Percentiles rank a stretch among this genome's conserved stretches.
phyloP scores from a whole-genome alignment of 768 basidiomycete species.

The Collybia sordida region DNA sequence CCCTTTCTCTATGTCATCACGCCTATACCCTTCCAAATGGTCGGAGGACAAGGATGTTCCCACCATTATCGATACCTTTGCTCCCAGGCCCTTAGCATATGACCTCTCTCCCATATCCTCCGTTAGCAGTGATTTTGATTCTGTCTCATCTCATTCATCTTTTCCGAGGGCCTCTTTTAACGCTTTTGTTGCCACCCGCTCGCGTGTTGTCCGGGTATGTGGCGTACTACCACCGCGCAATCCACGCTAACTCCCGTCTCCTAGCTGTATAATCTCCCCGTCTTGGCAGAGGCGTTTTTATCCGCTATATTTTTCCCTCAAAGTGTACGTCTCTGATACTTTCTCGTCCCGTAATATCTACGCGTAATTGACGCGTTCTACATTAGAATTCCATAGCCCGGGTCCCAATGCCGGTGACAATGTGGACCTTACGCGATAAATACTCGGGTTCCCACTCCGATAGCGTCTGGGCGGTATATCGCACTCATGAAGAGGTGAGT shows the following conservation, averaged over 20 bases:
- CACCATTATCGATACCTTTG: conserved; percentile 22
- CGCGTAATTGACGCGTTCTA: conserved; percentile 10
- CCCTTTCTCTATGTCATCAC: conserved; percentile 12
- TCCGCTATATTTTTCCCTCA: conserved; percentile 38
- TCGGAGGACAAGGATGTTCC: conserved; percentile 9
- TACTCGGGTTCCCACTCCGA: conserved; percentile 22
- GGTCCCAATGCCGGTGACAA: conserved; percentile 37
- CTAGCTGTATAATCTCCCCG: conserved; percentile 41
- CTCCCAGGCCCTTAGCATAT: conserved; percentile 21
- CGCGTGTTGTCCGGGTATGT: conserved; percentile 56
- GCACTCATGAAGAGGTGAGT: conserved; percentile 62
- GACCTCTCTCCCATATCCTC: conserved; percentile 35
- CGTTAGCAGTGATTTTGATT: conserved; percentile 26
- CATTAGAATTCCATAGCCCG: conserved; percentile 16
- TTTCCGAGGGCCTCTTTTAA: conserved; percentile 23
- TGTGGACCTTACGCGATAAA: conserved; percentile 49
- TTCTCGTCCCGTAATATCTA: conserved; percentile 19
- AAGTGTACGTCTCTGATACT: conserved; percentile 27
- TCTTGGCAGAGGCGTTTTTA: conserved; percentile 33
- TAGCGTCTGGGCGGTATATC: conserved; percentile 57
- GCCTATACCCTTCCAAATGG: conserved; percentile 2
- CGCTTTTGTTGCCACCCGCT: conserved; percentile 48
- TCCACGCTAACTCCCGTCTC: conserved; percentile 9
- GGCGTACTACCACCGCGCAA: conserved; percentile 10
- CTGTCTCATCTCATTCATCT: conserved; percentile 16